phyloP scores from a whole-genome alignment of 2,329 filamentous ascomycete genomes.

The Davidsoniella virescens region DNA sequence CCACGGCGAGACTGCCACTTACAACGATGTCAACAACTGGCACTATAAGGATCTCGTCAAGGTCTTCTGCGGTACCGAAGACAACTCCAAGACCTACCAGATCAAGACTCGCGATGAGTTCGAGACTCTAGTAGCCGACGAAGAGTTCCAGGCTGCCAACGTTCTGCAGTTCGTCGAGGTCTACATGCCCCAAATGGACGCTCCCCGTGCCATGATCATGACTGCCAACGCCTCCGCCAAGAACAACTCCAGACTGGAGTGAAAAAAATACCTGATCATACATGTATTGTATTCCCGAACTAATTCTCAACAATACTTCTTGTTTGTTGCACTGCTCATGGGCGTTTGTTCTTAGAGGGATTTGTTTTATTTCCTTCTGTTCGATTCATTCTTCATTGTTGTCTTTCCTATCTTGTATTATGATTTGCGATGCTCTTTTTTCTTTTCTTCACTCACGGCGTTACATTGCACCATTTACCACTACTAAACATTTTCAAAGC shows the following conservation, averaged over 20 bases:
- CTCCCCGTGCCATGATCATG: constrained; percentile 50
- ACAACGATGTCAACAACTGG: constrained; percentile 73
- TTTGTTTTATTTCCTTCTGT: not conserved
- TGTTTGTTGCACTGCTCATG: not conserved
- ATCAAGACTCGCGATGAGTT: constrained; percentile 56
- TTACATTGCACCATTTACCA: too few species aligned
- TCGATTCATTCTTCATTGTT: not conserved
- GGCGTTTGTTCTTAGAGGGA: not conserved
- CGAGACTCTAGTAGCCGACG: constrained; percentile 45
- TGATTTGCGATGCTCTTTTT: not conserved
- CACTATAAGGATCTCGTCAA: constrained; percentile 51
- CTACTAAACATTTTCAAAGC: not conserved
- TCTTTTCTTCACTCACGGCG: not conserved
- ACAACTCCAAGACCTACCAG: constrained; percentile 44
- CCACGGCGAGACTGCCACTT: constrained; percentile 61
- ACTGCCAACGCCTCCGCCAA: constrained; percentile 56
- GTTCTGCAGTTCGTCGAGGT: constrained; percentile 61
- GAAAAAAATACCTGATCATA: constrained; percentile 5
- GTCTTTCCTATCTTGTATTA: not conserved
- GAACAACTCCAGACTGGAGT: constrained; percentile 38
- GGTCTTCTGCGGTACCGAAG: constrained; percentile 46
- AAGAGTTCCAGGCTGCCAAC: constrained; percentile 42
- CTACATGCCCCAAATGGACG: constrained; percentile 65
- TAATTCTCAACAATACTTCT: not conserved
- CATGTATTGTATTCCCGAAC: not conserved